Percentiles rank a stretch among this genome's conserved stretches.
Conservation (phyloP, 345 rosid genomes). For the Arabidopsis suecica region DNA sequence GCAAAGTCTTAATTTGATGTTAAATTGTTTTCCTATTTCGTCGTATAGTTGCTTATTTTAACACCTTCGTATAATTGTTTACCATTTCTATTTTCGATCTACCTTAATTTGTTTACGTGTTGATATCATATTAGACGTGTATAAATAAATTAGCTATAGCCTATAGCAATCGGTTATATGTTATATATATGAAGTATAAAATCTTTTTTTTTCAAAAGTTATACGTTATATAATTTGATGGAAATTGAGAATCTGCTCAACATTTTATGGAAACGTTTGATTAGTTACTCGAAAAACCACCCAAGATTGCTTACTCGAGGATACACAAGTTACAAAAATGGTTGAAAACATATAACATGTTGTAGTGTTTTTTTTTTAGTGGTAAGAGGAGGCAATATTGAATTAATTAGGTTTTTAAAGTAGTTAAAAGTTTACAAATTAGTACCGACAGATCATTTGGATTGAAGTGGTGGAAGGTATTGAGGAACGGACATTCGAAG, state of each 20-base stretch:
- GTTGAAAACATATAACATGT: conserved; percentile 10
- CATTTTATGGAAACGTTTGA: neutral
- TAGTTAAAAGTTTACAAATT: neutral
- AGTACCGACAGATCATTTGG: conserved; percentile 7
- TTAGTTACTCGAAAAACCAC: neutral
- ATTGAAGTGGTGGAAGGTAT: neutral
- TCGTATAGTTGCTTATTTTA: neutral
- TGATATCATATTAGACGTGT: neutral
- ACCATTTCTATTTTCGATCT: neutral
- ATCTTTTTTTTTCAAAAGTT: neutral
- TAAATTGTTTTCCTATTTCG: neutral
- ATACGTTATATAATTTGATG: neutral
- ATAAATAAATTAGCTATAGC: neutral
- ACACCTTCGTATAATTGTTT: neutral
- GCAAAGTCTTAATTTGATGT: neutral
- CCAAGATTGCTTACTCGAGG: neutral
- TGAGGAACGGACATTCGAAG: neutral
- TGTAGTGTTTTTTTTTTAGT: neutral
- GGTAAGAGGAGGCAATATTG: neutral
- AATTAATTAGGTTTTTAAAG: neutral
- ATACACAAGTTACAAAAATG: neutral
- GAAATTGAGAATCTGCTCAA: neutral
- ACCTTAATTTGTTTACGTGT: neutral
- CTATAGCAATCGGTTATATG: conserved; percentile 1
- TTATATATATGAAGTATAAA: neutral